Conservation (phyloP, 169 alveolate species). For the Cryptosporidium baileyi region DNA sequence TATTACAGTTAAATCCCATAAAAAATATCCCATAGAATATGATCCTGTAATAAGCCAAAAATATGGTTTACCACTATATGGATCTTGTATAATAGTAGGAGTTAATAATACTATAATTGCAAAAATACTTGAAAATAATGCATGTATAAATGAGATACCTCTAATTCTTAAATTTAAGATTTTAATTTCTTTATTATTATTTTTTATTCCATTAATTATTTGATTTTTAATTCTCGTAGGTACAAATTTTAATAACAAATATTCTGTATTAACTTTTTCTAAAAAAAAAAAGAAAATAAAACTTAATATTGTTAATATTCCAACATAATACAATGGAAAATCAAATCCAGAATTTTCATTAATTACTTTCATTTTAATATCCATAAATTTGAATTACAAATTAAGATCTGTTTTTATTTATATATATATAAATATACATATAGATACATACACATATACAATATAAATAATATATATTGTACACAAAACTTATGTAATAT, state of each 20-base stretch:
- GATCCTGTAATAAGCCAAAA: constrained; percentile 37
- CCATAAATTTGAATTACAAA: background rate
- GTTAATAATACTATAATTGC: background rate
- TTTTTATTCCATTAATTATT: constrained; percentile 2
- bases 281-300: constrained; percentile 8
- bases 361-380: background rate
- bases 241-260: constrained; percentile 1
- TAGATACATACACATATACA: too few relatives aligned
- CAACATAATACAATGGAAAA: constrained; percentile 12
- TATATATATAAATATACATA: too few relatives aligned
- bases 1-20: constrained; percentile 49
- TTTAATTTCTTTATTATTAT: constrained; percentile 19
- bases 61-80: constrained; percentile 46
- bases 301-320: background rate
- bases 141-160: constrained; percentile 53
- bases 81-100: constrained; percentile 33
- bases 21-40: constrained; percentile 56
- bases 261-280: constrained; percentile 27
- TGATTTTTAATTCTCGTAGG: constrained; percentile 22
- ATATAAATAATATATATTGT: too few relatives aligned
- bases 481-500: too few relatives aligned
- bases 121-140: constrained; percentile 24
- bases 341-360: constrained; percentile 13
- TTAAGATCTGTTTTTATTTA: background rate
- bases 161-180: constrained; percentile 24